Conservation (phyloP, 306 rosid genomes). For the Prunus mongolica region DNA sequence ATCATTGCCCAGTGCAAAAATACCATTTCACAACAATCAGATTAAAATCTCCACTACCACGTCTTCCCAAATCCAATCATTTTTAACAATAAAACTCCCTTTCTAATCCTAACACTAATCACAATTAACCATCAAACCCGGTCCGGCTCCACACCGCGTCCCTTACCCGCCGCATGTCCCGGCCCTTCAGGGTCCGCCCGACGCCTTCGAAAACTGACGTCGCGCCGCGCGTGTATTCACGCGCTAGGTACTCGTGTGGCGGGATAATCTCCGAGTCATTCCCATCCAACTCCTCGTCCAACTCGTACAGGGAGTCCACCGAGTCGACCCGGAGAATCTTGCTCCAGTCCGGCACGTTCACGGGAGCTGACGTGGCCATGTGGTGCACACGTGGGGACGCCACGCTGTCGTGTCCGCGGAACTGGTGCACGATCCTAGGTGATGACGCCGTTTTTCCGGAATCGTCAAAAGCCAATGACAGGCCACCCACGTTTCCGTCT, state of each 20-base stretch:
- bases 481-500: constrained; percentile 49
- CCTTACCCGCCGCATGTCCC: constrained; percentile 90
- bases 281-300: constrained; percentile 37
- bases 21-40: neutral
- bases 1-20: constrained; percentile 12
- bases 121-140: constrained; percentile 73
- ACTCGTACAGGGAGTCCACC: constrained; percentile 61
- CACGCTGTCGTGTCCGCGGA: constrained; percentile 45
- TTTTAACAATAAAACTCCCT: neutral
- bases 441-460: constrained; percentile 33
- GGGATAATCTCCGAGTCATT: constrained; percentile 72
- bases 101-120: neutral
- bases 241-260: constrained; percentile 93
- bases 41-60: neutral
- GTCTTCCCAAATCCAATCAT: neutral
- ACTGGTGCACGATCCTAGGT: constrained; percentile 71
- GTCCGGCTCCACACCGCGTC: constrained; percentile 98
- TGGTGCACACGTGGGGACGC: constrained; percentile 41
- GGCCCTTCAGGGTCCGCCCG: constrained; percentile 89
- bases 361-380: constrained; percentile 71
- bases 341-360: constrained; percentile 99
- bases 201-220: constrained; percentile 91
- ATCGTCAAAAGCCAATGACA: constrained; percentile 67
- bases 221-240: constrained; percentile 62
- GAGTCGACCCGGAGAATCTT: constrained; percentile 87